Evolutionary conservation across 2,329 filamentous ascomycete species (phyloP).

Genomic region (Penicillium sp.): DNA sequence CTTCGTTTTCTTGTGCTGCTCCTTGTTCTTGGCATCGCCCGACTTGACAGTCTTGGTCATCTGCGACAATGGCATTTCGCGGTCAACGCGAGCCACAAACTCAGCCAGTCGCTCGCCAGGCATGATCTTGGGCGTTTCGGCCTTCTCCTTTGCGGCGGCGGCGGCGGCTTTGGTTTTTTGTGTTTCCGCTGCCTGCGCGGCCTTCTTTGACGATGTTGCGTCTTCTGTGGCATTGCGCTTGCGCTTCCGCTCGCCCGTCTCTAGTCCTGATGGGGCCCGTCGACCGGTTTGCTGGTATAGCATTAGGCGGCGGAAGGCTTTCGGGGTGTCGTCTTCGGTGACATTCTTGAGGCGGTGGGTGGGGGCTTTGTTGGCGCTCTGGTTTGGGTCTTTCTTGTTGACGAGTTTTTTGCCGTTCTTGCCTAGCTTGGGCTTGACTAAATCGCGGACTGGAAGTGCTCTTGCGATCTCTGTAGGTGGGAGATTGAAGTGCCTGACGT

Average conservation of each 20-base stretch:
- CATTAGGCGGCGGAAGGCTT: constrained; percentile 84
- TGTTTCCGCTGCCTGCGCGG: background rate
- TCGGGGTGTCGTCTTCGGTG: constrained; percentile 73
- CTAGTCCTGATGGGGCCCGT: constrained; percentile 60
- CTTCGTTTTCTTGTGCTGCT: constrained; percentile 66
- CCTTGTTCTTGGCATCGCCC: constrained; percentile 30
- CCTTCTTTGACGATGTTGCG: constrained; percentile 14
- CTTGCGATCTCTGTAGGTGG: constrained; percentile 60
- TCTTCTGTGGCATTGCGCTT: constrained; percentile 37
- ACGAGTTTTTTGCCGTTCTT: constrained; percentile 35
- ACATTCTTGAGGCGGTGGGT: constrained; percentile 33
- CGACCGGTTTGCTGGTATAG: constrained; percentile 61
- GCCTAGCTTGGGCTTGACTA: constrained; percentile 38
- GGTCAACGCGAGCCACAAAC: constrained; percentile 79
- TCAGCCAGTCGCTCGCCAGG: constrained; percentile 81
- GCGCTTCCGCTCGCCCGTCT: constrained; percentile 56
- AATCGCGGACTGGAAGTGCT: constrained; percentile 56
- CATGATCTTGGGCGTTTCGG: constrained; percentile 63
- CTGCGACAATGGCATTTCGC: constrained; percentile 72
- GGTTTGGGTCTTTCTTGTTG: constrained; percentile 29
- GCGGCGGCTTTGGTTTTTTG: constrained; percentile 7
- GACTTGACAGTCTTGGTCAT: constrained; percentile 58
- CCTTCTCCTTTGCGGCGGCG: constrained; percentile 12
- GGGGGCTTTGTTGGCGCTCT: constrained; percentile 44
- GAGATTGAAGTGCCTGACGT: constrained; percentile 51